Evolutionary conservation across 306 rosid species (phyloP).

Genomic region (Lablab purpureus): DNA sequence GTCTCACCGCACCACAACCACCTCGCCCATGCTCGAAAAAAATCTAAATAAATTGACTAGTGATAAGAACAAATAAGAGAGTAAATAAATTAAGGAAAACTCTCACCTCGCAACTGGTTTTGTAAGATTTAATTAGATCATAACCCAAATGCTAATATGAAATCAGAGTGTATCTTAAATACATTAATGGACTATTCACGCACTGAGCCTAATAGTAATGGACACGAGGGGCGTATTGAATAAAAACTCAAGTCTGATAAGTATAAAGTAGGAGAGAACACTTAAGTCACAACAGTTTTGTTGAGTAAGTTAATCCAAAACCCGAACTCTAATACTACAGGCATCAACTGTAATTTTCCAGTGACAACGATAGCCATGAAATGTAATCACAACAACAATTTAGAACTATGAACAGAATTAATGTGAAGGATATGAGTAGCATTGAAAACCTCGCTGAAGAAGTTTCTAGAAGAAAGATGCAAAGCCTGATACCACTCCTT

Average conservation of each 20-base stretch:
- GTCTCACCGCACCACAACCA: background rate
- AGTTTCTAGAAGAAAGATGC: slow-evolving; percentile 89
- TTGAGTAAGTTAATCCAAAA: background rate
- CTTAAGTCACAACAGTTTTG: no score
- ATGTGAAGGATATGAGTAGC: slow-evolving; percentile 90
- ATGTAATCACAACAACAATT: no score
- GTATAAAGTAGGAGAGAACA: no score
- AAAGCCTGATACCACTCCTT: slow-evolving; percentile 90
- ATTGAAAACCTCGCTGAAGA: slow-evolving; percentile 87
- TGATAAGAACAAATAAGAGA: background rate
- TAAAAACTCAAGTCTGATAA: no score
- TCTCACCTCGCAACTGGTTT: background rate
- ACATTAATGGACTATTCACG: background rate
- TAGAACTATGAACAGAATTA: background rate
- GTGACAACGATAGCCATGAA: no score
- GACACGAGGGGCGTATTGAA: no score
- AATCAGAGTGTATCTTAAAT: background rate
- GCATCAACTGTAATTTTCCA: background rate
- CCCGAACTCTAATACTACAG: background rate
- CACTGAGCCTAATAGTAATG: no score
- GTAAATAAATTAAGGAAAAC: no score
- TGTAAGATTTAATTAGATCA: no score
- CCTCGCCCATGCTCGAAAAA: background rate
- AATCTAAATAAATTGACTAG: background rate
- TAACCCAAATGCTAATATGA: background rate